Percentiles rank a stretch among this genome's conserved stretches.
Evolutionary conservation across 2,329 filamentous ascomycete species (phyloP).

Genomic region (Cladosporium sp.): DNA sequence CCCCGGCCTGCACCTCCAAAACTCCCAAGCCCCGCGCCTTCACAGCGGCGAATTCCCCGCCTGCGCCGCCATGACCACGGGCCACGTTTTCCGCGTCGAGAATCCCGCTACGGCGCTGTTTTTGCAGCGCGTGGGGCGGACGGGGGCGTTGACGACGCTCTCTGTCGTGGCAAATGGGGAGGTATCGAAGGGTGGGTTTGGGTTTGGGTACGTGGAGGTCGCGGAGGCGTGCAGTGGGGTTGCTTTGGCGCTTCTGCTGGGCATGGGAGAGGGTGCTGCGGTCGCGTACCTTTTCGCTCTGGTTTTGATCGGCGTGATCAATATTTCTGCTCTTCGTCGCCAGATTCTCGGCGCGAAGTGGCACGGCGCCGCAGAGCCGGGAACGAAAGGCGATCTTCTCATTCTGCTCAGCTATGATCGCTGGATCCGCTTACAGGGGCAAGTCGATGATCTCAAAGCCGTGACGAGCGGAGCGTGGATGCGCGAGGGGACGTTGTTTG

Average conservation of each 20-base stretch:
- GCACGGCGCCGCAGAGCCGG: slow-evolving; percentile 36
- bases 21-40: slow-evolving; percentile 49
- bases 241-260: too few species aligned
- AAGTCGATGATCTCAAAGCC: slow-evolving; percentile 54
- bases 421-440: slow-evolving; percentile 51
- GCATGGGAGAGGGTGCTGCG: too few species aligned
- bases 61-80: slow-evolving; percentile 40
- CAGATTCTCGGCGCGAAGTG: slow-evolving; percentile 39
- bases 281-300: slow-evolving; percentile 45
- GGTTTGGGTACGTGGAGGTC: too few species aligned
- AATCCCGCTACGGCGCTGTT: slow-evolving; percentile 54
- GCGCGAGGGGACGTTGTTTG: slow-evolving; percentile 45
- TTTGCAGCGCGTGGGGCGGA: slow-evolving; percentile 33
- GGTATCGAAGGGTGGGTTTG: too few species aligned
- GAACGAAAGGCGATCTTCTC: slow-evolving; percentile 44
- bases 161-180: too few species aligned
- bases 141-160: slow-evolving; percentile 27
- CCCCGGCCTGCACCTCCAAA: slow-evolving; percentile 59
- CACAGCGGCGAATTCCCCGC: slow-evolving; percentile 40
- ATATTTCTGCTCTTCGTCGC: slow-evolving; percentile 54
- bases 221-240: too few species aligned
- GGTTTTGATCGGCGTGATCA: slow-evolving; percentile 52
- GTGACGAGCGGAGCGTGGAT: slow-evolving; percentile 58
- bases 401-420: slow-evolving; percentile 51
- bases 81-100: slow-evolving; percentile 42